Base-by-base conservation (phyloP, 176 grass and related monocot genomes). In the Canna indica region DNA sequence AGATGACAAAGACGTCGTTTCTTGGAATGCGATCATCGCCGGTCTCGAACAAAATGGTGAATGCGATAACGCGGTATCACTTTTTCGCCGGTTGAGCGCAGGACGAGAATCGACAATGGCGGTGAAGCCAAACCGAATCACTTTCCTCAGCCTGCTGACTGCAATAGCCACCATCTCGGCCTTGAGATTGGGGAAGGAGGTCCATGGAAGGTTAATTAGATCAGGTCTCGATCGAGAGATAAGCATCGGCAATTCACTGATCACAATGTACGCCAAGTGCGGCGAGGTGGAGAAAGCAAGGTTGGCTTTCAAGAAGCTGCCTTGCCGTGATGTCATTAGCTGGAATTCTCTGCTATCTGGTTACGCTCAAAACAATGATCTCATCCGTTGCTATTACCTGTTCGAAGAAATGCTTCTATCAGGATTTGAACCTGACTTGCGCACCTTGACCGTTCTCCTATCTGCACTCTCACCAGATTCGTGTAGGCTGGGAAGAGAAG, bases 1-100 rank as follows among this genome's bases (percentile, higher is more conserved):
- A 57, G 36, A 12, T 29, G 4, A 7, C 34, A 75, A 30, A 35
- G 36, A 63, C 22, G 54, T 75, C 2, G 58, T 75, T 35, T 75
- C 72, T 12, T 75, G 72, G 72, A 75, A 75, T 46, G 72, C 72
- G 7, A 47, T 75, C 54, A 62, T 75, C 27, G 45, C 72, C 10
- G 72, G 72, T 3, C 72, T 63, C 10, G 72, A 47, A 62, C 72
- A 64, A 32, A 46, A 75, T 62, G 72, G 41, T 25, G 57, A 75
- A 27, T 75, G 26, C 25, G 36, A 47, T 56, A 32, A 22, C 8
- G 58, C 72, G 17, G 27, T 75, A 44, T 5, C 36, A 12, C 16
- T 64, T 58, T 63, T 75, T 30, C 54, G 54, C 9, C 4, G 24
- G 12, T 6, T 73, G 17, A 44, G 7, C 13, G 7, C 29, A 5